These are phyloP conservation scores for Botrytis hyacinthi DNA, from an alignment of 2,329 filamentous ascomycete genomes.

Conservation along the genomic window DNA sequence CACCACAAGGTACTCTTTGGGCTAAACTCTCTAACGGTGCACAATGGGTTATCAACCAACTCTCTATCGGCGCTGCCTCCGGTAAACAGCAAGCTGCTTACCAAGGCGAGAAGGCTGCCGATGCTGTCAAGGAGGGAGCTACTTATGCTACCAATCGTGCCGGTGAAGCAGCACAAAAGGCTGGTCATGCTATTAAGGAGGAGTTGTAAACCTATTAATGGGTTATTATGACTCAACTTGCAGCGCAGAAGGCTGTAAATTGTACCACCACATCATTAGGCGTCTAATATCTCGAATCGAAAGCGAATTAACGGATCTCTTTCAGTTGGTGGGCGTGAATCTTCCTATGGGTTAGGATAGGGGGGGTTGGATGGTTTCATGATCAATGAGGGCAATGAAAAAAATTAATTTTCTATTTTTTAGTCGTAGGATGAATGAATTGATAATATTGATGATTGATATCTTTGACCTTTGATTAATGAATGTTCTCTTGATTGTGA, in stretches of 20 bases:
- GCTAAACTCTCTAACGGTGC: constrained; percentile 55
- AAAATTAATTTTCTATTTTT: neutral
- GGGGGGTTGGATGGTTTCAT: neutral
- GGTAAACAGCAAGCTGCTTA: constrained; percentile 44
- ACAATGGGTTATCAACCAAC: constrained; percentile 49
- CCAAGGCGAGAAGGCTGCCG: constrained; percentile 47
- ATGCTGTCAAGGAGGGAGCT: constrained; percentile 40
- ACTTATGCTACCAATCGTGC: constrained; percentile 39
- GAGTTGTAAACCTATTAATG: constrained; percentile 35
- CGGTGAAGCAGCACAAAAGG: constrained; percentile 40
- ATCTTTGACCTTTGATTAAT: neutral
- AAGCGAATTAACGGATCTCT: constrained; percentile 11
- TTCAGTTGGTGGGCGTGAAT: neutral
- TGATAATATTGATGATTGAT: neutral
- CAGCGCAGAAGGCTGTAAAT: neutral
- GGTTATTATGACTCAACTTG: neutral
- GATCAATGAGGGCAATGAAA: neutral
- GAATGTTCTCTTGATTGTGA: neutral
- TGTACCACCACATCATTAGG: constrained; percentile 19
- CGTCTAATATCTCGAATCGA: constrained; percentile 12
- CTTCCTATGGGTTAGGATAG: neutral
- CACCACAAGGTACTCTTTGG: constrained; percentile 62
- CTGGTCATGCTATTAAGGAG: constrained; percentile 37
- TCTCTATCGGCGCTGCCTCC: constrained; percentile 48
- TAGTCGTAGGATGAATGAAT: neutral